Evolutionary conservation across 495 filamentous ascomycete species (phyloP), one percentile per base, ranked within the genome.

Genomic region (Tuber microsphaerosporum): DNA sequence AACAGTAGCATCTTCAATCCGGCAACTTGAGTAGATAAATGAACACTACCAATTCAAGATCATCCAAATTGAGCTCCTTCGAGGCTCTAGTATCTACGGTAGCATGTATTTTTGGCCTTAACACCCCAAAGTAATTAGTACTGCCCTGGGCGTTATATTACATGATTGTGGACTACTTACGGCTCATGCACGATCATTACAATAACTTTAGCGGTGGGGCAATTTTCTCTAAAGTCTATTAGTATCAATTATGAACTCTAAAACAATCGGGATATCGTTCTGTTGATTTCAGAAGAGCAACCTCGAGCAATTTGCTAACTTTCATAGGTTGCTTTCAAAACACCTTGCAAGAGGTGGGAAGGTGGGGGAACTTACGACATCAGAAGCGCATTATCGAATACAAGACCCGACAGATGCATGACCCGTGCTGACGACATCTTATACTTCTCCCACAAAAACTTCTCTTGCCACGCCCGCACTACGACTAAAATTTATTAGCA

Each of bases 381-480:
- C n/a, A 65, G 26, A 8, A 65, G n/a, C 26, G 56, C 56, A 6
- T 65, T 65, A 14, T 65, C 26, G 5, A 16, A 65, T 26, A 31
- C 26, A 16, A 65, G n/a, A 6, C 56, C n/a, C 12, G 56, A 65
- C 56, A 12, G 12, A 65, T 65, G 56, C 56, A 65, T 65, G 26
- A 65, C 4, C 2, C n/a, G 56, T 65, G 26, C 56, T 65, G n/a
- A 31, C 10, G 56, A 31, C 26, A 65, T 65, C 26, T 88, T 88
- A 79, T 91, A 88, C 71, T 89, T 89, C 34, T 92, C 88, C 48
- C 87, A 89, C 10, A 97, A 83, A 22, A 88, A 83, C 76, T 89
- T 89, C 16, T 88, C 85, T 81, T 97, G 93, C 75, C 91, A 92
- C 20, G 84, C 83, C 19, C 94, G 89, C 74, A 97, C 87, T 26